These are phyloP conservation scores for Chaetothyriales sp. DNA, from an alignment of 2,329 filamentous ascomycete genomes.

Conservation along the genomic window DNA sequence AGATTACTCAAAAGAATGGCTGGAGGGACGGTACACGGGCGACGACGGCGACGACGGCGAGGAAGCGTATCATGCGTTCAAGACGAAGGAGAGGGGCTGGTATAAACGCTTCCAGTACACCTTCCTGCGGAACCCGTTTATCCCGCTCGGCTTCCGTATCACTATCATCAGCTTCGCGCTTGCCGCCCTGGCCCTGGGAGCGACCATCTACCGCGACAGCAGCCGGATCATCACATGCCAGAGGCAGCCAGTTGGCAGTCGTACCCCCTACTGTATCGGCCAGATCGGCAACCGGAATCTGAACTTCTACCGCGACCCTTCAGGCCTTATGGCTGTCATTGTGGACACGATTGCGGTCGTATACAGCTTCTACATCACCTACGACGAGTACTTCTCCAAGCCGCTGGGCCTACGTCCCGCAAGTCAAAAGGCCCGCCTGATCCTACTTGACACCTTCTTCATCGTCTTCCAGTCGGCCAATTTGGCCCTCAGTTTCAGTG, in stretches of 20 bases:
- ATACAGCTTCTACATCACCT: slow-evolving; percentile 87
- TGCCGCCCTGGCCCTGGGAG: slow-evolving; percentile 63
- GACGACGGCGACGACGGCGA: slow-evolving; percentile 37
- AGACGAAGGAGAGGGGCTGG: slow-evolving; percentile 37
- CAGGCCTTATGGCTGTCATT: slow-evolving; percentile 73
- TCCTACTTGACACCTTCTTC: slow-evolving; percentile 85
- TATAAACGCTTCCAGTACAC: slow-evolving; percentile 49
- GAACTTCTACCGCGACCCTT: slow-evolving; percentile 46
- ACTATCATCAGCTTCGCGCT: slow-evolving; percentile 71
- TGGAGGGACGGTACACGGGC: slow-evolving; percentile 29
- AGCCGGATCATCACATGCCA: slow-evolving; percentile 20
- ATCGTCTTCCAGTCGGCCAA: slow-evolving; percentile 96
- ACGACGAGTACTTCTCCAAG: slow-evolving; percentile 90
- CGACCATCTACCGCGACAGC: slow-evolving; percentile 53
- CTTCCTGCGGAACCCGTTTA: slow-evolving; percentile 65
- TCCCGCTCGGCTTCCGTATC: slow-evolving; percentile 70
- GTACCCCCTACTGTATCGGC: slow-evolving; percentile 3
- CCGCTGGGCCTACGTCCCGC: slow-evolving; percentile 75
- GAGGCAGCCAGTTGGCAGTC: slow-evolving; percentile 6
- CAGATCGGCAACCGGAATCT: slow-evolving; percentile 8
- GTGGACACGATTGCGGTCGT: slow-evolving; percentile 79
- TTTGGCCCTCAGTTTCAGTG: slow-evolving; percentile 74
- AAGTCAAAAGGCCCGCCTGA: slow-evolving; percentile 71
- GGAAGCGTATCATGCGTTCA: slow-evolving; percentile 34
- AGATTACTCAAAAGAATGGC: slow-evolving; percentile 37